Conservation (phyloP, 306 rosid species). For the Fagus sylvatica region DNA sequence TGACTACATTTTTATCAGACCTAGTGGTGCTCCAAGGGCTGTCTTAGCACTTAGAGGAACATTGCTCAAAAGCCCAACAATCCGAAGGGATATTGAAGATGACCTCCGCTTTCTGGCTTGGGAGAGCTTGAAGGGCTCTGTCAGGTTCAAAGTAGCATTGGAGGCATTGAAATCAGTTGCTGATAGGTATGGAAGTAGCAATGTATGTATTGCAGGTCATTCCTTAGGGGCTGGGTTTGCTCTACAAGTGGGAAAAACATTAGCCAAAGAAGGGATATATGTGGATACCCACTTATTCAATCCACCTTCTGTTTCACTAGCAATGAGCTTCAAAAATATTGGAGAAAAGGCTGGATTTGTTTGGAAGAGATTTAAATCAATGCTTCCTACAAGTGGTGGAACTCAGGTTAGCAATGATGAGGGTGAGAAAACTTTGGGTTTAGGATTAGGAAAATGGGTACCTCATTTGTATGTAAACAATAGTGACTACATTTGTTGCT, state of each 20-base stretch:
- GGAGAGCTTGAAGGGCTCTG: constrained; percentile 95
- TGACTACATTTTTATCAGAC: constrained; percentile 60
- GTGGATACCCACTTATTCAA: constrained; percentile 90
- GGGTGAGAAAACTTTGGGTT: constrained; percentile 25
- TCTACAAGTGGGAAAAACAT: constrained; percentile 81
- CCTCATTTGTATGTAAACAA: constrained; percentile 90
- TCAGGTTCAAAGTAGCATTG: constrained; percentile 65
- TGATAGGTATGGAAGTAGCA: constrained; percentile 60
- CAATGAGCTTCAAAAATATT: constrained; percentile 63
- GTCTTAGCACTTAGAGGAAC: constrained; percentile 89
- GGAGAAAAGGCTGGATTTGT: constrained; percentile 71
- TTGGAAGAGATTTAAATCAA: constrained; percentile 78
- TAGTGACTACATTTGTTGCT: constrained; percentile 90
- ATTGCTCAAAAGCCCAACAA: constrained; percentile 76
- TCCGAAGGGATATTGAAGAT: constrained; percentile 83
- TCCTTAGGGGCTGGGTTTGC: constrained; percentile 95
- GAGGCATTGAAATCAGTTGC: constrained; percentile 63
- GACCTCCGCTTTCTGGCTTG: constrained; percentile 93
- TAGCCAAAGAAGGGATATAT: constrained; percentile 81
- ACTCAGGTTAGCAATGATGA: constrained; percentile 37
- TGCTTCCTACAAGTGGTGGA: constrained; percentile 57
- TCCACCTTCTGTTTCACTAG: constrained; percentile 92
- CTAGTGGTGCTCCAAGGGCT: constrained; percentile 90
- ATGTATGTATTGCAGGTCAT: constrained; percentile 89
- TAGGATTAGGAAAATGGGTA: constrained; percentile 64